Percentiles rank a stretch among this genome's conserved stretches.
phyloP scores from a whole-genome alignment of 345 rosid species.

The Anastatica hierochuntica region DNA sequence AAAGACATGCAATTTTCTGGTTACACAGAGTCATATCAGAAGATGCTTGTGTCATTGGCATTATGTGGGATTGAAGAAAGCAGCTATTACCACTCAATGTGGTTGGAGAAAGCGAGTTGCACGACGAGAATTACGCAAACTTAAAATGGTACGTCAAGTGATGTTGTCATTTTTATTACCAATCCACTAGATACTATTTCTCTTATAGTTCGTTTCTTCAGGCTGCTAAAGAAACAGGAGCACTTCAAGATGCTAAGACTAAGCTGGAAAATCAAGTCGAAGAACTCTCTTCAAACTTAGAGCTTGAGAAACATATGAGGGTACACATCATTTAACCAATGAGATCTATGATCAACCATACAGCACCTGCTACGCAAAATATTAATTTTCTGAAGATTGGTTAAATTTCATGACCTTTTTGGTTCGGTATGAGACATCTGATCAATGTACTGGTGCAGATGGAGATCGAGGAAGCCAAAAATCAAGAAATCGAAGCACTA shows the following conservation, averaged over 20 bases:
- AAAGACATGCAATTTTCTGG: constrained; percentile 8
- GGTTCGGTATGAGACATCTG: constrained; percentile 19
- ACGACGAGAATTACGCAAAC: constrained; percentile 59
- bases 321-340: constrained; percentile 13
- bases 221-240: constrained; percentile 34
- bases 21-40: constrained; percentile 59
- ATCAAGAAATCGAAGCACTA: constrained; percentile 33
- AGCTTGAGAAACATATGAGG: constrained; percentile 39
- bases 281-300: constrained; percentile 24
- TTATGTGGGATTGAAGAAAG: constrained; percentile 51
- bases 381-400: not conserved
- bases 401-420: constrained; percentile 1
- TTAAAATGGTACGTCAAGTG: constrained; percentile 48
- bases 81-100: constrained; percentile 62
- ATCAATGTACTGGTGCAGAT: constrained; percentile 36
- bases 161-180: not conserved
- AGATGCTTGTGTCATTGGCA: constrained; percentile 38
- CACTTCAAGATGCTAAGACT: constrained; percentile 32
- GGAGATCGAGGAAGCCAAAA: constrained; percentile 48
- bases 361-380: too few relatives aligned
- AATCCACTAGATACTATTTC: not conserved
- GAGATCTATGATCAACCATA: too few relatives aligned
- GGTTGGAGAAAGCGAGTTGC: constrained; percentile 78
- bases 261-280: constrained; percentile 30
- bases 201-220: constrained; percentile 1